A percentile compares a stretch with the other conserved stretches of the same genome.
Evolutionary conservation across 2,329 filamentous ascomycete genomes (phyloP).

Genomic region (Aspergillus neotritici): DNA sequence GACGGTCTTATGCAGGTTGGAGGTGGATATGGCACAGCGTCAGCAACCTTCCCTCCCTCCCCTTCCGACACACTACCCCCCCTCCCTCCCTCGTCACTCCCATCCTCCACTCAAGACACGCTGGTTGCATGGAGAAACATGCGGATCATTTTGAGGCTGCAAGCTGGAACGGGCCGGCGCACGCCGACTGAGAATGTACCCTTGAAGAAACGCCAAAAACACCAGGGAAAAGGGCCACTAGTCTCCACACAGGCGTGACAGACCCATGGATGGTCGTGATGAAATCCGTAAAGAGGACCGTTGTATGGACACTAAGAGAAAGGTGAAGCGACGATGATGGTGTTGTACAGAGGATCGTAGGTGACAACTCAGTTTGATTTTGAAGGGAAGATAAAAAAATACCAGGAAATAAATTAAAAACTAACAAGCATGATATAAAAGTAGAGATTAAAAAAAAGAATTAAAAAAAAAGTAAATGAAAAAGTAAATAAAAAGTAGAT

Average conservation of each 20-base stretch:
- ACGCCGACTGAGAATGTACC: conserved; percentile 36
- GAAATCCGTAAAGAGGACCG: not conserved
- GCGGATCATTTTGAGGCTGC: conserved; percentile 42
- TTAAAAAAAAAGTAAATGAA: no score
- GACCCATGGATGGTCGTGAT: conserved; percentile 15
- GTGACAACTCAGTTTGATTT: no score
- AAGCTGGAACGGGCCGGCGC: conserved; percentile 44
- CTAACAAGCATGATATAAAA: no score
- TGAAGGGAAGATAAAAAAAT: no score
- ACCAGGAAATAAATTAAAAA: no score
- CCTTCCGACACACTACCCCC: conserved; percentile 1
- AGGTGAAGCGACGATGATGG: no score
- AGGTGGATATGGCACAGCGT: conserved; percentile 28
- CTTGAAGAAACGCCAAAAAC: conserved; percentile 33
- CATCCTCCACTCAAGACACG: conserved; percentile 29
- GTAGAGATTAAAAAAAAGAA: no score
- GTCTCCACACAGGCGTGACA: conserved; percentile 16
- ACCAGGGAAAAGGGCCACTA: conserved; percentile 18
- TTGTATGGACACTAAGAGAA: no score
- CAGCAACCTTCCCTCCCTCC: conserved; percentile 28
- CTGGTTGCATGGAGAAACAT: conserved; percentile 29
- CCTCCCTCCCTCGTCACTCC: no score
- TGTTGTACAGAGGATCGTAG: no score
- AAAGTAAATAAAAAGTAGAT: no score
- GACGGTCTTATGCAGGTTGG: conserved; percentile 35